These are phyloP conservation scores for Solanum chacoense DNA, from an alignment of 305 asterid genomes.

Conservation along the genomic window DNA sequence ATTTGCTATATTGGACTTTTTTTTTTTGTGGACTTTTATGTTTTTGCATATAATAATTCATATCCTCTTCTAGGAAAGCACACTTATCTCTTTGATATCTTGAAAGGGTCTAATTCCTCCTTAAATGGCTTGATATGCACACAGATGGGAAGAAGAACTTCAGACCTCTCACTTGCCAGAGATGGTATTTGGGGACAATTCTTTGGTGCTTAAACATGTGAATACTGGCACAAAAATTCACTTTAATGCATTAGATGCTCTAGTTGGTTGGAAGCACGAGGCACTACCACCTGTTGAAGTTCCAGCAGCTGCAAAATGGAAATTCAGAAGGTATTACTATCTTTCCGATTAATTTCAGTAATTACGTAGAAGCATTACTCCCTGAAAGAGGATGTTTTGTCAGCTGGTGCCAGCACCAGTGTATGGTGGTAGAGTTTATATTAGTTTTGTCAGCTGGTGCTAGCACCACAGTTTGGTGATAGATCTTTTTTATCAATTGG, in stretches of 20 bases:
- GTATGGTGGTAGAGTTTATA: neutral
- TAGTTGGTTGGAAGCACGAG: conserved; percentile 84
- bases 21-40: neutral
- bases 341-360: neutral
- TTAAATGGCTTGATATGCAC: neutral
- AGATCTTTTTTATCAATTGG: neutral
- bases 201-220: conserved; percentile 60
- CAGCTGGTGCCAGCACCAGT: neutral
- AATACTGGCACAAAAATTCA: conserved; percentile 51
- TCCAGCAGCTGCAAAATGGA: conserved; percentile 97
- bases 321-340: conserved; percentile 49
- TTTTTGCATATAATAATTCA: neutral
- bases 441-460: neutral
- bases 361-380: neutral
- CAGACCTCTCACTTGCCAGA: conserved; percentile 82
- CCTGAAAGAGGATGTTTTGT: neutral
- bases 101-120: neutral
- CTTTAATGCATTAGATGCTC: conserved; percentile 88
- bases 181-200: conserved; percentile 94
- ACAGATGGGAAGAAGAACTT: conserved; percentile 95
- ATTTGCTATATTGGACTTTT: neutral
- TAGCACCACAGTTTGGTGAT: neutral
- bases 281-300: conserved; percentile 92
- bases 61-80: neutral
- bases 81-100: neutral